phyloP scores from a whole-genome alignment of 2,329 filamentous ascomycete genomes.

The Xylariomycetidae sp. region DNA sequence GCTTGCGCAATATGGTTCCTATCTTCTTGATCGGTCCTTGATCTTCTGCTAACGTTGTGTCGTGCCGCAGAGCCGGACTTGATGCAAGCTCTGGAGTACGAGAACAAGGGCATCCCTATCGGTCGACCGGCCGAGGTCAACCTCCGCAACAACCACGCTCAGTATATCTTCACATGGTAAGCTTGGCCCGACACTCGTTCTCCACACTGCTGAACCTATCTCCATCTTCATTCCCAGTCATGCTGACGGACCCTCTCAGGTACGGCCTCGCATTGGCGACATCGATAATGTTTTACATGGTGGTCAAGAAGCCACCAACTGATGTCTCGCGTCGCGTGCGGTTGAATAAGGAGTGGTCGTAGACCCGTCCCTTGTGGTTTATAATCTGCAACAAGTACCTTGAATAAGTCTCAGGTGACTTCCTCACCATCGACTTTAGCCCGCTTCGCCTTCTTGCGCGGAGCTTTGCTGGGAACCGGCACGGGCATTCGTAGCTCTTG shows the following conservation, averaged over 20 bases:
- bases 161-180: constrained; percentile 99
- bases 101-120: constrained; percentile 79
- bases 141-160: constrained; percentile 90
- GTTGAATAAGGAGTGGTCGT: constrained; percentile 69
- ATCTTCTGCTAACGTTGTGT: constrained; percentile 14
- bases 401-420: constrained; percentile 17
- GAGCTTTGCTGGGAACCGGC: constrained; percentile 44
- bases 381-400: constrained; percentile 3
- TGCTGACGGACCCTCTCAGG: constrained; percentile 45
- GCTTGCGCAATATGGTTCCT: no score
- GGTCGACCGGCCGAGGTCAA: constrained; percentile 85
- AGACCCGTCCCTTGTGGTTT: constrained; percentile 5
- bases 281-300: constrained; percentile 93
- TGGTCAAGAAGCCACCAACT: constrained; percentile 78
- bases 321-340: constrained; percentile 68
- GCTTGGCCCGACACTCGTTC: no score
- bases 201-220: no score
- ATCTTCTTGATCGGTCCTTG: no score
- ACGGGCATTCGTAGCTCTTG: constrained; percentile 73
- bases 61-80: constrained; percentile 63
- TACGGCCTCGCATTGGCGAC: constrained; percentile 81
- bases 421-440: constrained; percentile 37
- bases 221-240: not conserved
- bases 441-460: constrained; percentile 30
- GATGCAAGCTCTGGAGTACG: constrained; percentile 67